phyloP scores from a whole-genome alignment of 257 asterid genomes.

The Handroanthus guayacan region DNA sequence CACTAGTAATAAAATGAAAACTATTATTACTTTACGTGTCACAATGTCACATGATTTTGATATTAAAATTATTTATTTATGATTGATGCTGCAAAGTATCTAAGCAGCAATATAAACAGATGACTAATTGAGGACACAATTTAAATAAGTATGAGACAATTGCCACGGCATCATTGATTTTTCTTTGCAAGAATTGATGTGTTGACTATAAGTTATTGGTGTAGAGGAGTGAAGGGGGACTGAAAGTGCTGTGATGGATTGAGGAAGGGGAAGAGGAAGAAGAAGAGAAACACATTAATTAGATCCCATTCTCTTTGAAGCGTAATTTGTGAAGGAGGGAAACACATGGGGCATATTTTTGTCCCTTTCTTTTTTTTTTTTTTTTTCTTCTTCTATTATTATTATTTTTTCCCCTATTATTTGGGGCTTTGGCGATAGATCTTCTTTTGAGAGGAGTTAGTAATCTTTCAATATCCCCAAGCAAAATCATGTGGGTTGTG shows the following conservation, averaged over 20 bases:
- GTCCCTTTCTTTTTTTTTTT: background rate
- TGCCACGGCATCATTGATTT: constrained; percentile 9
- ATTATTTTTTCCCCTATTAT: background rate
- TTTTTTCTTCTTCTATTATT: background rate
- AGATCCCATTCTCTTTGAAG: background rate
- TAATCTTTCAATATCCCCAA: constrained; percentile 52
- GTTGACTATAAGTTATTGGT: constrained; percentile 1
- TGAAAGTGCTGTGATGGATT: constrained; percentile 19
- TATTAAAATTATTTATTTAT: constrained; percentile 24
- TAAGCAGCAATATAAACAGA: constrained; percentile 11
- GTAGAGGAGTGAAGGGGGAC: constrained; percentile 13
- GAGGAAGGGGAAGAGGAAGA: background rate
- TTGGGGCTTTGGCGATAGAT: constrained; percentile 31
- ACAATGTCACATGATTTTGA: too few relatives aligned
- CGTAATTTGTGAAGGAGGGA: constrained; percentile 9
- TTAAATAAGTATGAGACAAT: constrained; percentile 25
- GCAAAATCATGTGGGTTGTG: constrained; percentile 50
- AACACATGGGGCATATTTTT: constrained; percentile 26
- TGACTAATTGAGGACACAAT: constrained; percentile 32
- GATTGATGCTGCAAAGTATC: constrained; percentile 46
- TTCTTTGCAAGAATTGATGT: background rate
- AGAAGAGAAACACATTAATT: too few relatives aligned
- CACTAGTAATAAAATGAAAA: too few relatives aligned
- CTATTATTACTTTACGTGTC: too few relatives aligned
- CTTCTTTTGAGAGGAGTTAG: constrained; percentile 43